A percentile compares a stretch with the other conserved stretches of the same genome.
Conservation (phyloP, 1,284 basidiomycete species). For the Pseudomicrostroma phylloplanum region DNA sequence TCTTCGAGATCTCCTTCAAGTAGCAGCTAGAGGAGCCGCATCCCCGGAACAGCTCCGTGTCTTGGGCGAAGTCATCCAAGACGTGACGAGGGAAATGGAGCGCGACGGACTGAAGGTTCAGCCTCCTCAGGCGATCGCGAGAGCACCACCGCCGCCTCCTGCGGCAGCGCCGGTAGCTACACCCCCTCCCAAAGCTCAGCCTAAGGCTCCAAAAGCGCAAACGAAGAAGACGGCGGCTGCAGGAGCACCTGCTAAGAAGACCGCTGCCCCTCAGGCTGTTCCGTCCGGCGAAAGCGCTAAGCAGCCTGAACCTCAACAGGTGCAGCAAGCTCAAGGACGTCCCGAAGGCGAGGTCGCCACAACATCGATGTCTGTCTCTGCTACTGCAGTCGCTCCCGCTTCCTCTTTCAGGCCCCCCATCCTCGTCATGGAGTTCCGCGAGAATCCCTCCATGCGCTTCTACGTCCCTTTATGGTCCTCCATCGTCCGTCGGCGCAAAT, state of each 20-base stretch:
- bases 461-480: slow-evolving; percentile 41
- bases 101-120: slow-evolving; percentile 6
- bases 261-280: slow-evolving; percentile 16
- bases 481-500: slow-evolving; percentile 5
- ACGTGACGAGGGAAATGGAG: slow-evolving; percentile 10
- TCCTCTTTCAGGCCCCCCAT: slow-evolving; percentile 28
- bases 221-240: slow-evolving; percentile 25
- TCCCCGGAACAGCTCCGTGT: slow-evolving; percentile 32
- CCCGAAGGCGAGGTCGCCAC: slow-evolving; percentile 10
- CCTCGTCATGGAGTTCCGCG: slow-evolving; percentile 47
- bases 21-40: slow-evolving; percentile 34
- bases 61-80: slow-evolving; percentile 34
- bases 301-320: slow-evolving; percentile 15
- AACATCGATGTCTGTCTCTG: background rate
- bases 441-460: slow-evolving; percentile 44
- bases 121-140: background rate
- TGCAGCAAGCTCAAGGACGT: slow-evolving; percentile 19
- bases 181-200: background rate
- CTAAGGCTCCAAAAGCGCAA: background rate
- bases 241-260: slow-evolving; percentile 16
- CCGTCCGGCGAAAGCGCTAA: slow-evolving; percentile 29
- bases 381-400: slow-evolving; percentile 1
- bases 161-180: background rate
- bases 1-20: slow-evolving; percentile 33
- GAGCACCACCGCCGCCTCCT: background rate